Evolutionary conservation across 768 basidiomycete genomes (phyloP).

Genomic region (Amanita molliuscula): DNA sequence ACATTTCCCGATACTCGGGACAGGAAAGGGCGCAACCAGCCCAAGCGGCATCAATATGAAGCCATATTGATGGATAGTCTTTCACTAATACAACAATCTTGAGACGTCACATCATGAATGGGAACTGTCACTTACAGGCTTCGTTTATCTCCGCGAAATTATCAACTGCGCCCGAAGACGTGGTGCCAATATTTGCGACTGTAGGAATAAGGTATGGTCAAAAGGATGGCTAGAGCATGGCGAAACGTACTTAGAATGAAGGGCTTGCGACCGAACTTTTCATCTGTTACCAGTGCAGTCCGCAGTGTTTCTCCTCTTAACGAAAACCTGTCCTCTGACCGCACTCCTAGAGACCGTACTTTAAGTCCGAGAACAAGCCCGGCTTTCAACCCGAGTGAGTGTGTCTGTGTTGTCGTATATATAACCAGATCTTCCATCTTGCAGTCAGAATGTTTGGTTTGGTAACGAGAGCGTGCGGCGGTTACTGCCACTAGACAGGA

Average conservation of each 20-base stretch:
- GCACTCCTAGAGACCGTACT: constrained; percentile 62
- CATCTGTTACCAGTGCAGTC: constrained; percentile 59
- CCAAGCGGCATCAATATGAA: constrained; percentile 91
- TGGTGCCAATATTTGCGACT: constrained; percentile 92
- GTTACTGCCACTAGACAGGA: constrained; percentile 66
- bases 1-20: constrained; percentile 59
- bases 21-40: constrained; percentile 76
- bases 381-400: constrained; percentile 71
- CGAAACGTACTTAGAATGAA: constrained; percentile 64
- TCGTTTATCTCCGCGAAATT: constrained; percentile 61
- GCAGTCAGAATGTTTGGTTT: constrained; percentile 37
- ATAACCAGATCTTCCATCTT: constrained; percentile 60
- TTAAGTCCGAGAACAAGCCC: constrained; percentile 71
- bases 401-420: constrained; percentile 86
- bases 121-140: constrained; percentile 37
- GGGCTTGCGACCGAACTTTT: constrained; percentile 48
- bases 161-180: constrained; percentile 84
- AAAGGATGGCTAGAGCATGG: not conserved
- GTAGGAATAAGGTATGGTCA: not conserved
- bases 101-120: not conserved
- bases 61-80: constrained; percentile 56
- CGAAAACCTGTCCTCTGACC: constrained; percentile 48
- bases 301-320: constrained; percentile 56
- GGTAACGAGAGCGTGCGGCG: constrained; percentile 65
- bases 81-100: constrained; percentile 30